Evolutionary conservation across 306 rosid species (phyloP).

Genomic region (Quercus engelmannii): DNA sequence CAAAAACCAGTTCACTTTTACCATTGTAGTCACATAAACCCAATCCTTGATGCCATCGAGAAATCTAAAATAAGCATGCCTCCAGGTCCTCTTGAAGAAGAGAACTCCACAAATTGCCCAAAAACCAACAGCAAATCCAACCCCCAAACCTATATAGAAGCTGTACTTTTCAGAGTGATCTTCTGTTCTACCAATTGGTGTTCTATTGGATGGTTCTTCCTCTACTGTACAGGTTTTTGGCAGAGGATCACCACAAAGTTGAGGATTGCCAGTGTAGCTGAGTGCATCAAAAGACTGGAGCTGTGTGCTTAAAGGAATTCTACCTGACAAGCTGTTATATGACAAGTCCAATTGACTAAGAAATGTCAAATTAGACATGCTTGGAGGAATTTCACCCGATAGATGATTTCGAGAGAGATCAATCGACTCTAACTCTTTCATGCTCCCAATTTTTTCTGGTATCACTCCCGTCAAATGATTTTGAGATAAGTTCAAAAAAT

Average conservation of each 20-base stretch:
- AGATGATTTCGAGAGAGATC: background rate
- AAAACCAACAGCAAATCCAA: too few species aligned
- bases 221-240: too few species aligned
- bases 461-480: background rate
- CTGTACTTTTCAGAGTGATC: too few species aligned
- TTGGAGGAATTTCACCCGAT: background rate
- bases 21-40: too few species aligned
- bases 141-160: constrained; percentile 7
- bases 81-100: too few species aligned
- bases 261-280: background rate
- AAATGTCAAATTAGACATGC: background rate
- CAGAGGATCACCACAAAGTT: background rate
- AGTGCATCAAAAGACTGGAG: background rate
- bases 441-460: background rate
- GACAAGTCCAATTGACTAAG: background rate
- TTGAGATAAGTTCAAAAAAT: background rate
- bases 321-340: background rate
- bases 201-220: rapidly evolving
- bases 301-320: background rate
- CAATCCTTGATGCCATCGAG: too few species aligned
- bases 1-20: too few species aligned
- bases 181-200: rapidly evolving
- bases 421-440: background rate
- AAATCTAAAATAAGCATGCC: too few species aligned
- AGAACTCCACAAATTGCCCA: too few species aligned